These are phyloP conservation scores for Colletotrichum kahawae DNA, from an alignment of 2,329 filamentous ascomycete species.

Conservation along the genomic window DNA sequence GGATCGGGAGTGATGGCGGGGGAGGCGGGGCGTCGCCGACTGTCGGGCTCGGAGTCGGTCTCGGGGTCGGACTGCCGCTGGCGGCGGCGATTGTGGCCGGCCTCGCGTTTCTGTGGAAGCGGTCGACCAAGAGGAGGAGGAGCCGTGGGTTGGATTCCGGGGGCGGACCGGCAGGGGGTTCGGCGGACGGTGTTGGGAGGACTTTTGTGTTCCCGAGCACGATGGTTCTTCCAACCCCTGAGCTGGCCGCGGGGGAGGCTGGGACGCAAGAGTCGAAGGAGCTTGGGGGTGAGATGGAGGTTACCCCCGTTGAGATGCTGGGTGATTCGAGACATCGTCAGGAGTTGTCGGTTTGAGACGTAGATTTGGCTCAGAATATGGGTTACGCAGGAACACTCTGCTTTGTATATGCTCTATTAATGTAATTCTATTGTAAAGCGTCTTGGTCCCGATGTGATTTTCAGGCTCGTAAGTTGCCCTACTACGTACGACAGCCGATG, in stretches of 20 bases:
- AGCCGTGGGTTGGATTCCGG: neutral
- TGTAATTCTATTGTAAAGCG: neutral
- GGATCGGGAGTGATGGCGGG: neutral
- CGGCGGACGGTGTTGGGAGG: neutral
- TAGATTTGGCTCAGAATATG: neutral
- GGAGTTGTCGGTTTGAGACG: neutral
- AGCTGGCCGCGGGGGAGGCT: neutral
- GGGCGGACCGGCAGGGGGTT: neutral
- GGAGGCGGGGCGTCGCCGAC: neutral
- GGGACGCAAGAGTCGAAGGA: neutral
- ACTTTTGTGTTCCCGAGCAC: neutral
- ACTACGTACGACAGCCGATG: neutral
- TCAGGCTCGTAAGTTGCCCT: neutral
- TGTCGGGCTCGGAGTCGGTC: neutral
- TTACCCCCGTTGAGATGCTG: neutral
- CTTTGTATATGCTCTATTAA: neutral
- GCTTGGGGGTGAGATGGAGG: neutral
- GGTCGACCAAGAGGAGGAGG: neutral
- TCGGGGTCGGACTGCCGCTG: neutral
- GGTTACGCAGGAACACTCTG: neutral
- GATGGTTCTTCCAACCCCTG: neutral
- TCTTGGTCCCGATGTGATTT: neutral
- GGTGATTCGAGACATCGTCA: neutral
- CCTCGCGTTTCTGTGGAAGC: neutral
- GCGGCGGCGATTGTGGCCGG: neutral